Evolutionary conservation across 495 filamentous ascomycete species (phyloP).

Genomic region (Xylaria longipes): DNA sequence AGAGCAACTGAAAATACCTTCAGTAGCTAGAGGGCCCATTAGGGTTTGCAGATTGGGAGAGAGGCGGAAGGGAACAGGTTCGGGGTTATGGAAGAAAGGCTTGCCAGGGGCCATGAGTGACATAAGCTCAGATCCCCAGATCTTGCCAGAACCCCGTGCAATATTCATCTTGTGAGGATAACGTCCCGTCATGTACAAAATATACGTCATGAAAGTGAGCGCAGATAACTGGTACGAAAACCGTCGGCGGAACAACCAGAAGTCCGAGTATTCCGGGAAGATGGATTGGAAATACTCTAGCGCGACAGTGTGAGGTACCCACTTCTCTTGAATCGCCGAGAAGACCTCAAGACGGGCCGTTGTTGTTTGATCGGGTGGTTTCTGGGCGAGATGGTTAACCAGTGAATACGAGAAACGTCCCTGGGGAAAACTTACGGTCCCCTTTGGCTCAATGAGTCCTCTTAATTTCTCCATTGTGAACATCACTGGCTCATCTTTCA

Average conservation of each 20-base stretch:
- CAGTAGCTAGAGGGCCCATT: conserved; percentile 93
- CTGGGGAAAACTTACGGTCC: conserved; percentile 54
- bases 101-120: conserved; percentile 78
- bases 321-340: conserved; percentile 87
- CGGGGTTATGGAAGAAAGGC: conserved; percentile 90
- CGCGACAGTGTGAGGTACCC: conserved; percentile 78
- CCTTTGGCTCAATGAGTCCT: conserved; percentile 71
- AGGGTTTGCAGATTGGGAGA: conserved; percentile 95
- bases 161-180: conserved; percentile 95
- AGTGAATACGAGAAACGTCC: not conserved
- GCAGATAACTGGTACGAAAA: conserved; percentile 97
- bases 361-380: conserved; percentile 68
- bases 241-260: conserved; percentile 96
- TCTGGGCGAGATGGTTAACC: conserved; percentile 49
- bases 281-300: conserved; percentile 89
- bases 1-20: conserved; percentile 90
- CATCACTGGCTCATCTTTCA: conserved; percentile 93
- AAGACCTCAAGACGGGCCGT: conserved; percentile 82
- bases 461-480: conserved; percentile 94
- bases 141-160: conserved; percentile 84
- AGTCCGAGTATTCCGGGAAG: conserved; percentile 89
- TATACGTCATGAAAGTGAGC: conserved; percentile 97
- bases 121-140: conserved; percentile 95
- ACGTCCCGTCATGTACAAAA: conserved; percentile 92
- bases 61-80: conserved; percentile 94